Conservation (phyloP, 2,329 filamentous ascomycete species). For the Tolypocladium tundrense region DNA sequence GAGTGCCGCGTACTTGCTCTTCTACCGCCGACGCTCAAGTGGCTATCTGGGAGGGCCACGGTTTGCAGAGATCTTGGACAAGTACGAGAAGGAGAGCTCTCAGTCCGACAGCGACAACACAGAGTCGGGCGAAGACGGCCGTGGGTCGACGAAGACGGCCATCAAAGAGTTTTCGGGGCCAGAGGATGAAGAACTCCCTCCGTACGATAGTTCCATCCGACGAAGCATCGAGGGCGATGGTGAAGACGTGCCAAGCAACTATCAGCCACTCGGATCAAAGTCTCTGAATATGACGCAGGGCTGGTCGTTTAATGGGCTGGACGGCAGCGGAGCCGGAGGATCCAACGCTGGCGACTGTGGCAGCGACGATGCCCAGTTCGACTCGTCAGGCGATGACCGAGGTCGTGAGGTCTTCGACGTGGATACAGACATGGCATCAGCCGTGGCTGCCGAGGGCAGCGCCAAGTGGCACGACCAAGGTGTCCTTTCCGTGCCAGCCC, state of each 20-base stretch:
- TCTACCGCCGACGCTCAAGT: constrained; percentile 80
- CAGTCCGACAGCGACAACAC: constrained; percentile 30
- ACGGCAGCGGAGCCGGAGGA: constrained; percentile 17
- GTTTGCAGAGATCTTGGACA: constrained; percentile 60
- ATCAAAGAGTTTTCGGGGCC: constrained; percentile 14
- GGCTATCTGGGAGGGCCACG: constrained; percentile 68
- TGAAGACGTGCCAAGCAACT: constrained; percentile 27
- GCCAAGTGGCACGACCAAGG: constrained; percentile 21
- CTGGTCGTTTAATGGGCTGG: constrained; percentile 37
- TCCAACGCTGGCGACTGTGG: constrained; percentile 25
- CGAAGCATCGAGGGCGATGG: constrained; percentile 40
- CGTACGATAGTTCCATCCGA: constrained; percentile 24
- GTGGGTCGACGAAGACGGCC: constrained; percentile 35
- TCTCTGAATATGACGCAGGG: constrained; percentile 23
- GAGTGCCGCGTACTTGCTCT: constrained; percentile 78
- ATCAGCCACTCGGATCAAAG: constrained; percentile 15
- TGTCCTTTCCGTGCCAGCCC: constrained; percentile 29
- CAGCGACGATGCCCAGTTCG: constrained; percentile 33
- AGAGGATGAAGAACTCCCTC: constrained; percentile 20
- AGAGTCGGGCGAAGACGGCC: constrained; percentile 65
- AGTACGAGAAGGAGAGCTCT: constrained; percentile 46
- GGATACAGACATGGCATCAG: constrained; percentile 20
- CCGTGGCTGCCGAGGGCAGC: constrained; percentile 5
- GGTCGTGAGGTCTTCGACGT: constrained; percentile 13
- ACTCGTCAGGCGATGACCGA: constrained; percentile 27